Evolutionary conservation across 192 early-diverging fungal species (phyloP).

Genomic region (Linnemannia schmuckeri): DNA sequence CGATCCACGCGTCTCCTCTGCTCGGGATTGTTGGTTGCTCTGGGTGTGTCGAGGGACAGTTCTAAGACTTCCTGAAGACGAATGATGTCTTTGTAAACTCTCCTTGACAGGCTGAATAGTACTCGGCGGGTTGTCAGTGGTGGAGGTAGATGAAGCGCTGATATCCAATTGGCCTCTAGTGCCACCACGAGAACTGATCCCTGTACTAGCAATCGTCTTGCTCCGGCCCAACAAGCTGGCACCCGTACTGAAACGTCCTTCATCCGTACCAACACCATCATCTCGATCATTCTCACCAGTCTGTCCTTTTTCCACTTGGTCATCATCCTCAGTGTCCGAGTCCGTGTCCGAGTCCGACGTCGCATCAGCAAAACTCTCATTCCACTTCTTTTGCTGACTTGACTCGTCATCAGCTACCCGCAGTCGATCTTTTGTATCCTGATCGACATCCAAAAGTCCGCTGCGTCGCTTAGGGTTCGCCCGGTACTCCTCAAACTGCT

Average conservation of each 20-base stretch:
- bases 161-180: not conserved
- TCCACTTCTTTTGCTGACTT: not conserved
- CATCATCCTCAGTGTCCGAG: not conserved
- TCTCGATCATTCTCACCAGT: conserved; percentile 2
- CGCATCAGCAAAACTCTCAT: conserved; percentile 7
- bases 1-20: conserved; percentile 8
- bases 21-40: conserved; percentile 5
- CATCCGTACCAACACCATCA: not conserved
- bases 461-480: conserved; percentile 24
- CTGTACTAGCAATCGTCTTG: conserved; percentile 42
- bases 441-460: conserved; percentile 7
- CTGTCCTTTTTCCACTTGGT: not conserved
- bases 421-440: not conserved
- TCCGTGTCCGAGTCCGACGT: conserved; percentile 32
- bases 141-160: not conserved
- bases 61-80: conserved; percentile 44
- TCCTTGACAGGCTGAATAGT: not conserved
- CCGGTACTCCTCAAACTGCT: conserved; percentile 42
- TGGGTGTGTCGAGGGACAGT: conserved; percentile 32
- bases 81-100: conserved; percentile 22
- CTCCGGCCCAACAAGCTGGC: conserved; percentile 28
- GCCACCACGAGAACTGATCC: conserved; percentile 22
- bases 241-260: not conserved
- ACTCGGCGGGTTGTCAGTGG: not conserved
- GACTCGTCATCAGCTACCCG: not conserved